Percentiles rank a stretch among this genome's conserved stretches.
These are phyloP conservation scores for Phytophthora boehmeriae DNA, from an alignment of 352 stramenopile genomes.

Conservation along the genomic window DNA sequence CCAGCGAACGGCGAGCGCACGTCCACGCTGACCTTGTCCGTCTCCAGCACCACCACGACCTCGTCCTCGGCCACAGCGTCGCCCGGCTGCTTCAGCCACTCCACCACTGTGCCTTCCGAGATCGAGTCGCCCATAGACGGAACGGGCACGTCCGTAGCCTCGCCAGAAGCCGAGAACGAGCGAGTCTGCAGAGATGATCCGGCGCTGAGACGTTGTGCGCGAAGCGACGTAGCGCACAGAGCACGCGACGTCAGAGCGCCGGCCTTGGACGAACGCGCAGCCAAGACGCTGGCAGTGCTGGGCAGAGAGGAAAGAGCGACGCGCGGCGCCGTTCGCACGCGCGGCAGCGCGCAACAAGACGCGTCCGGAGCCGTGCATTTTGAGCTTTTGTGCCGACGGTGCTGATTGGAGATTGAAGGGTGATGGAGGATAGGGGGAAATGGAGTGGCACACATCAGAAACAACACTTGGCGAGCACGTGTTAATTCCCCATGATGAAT, in stretches of 20 bases:
- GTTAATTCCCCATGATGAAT: no score
- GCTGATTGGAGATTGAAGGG: conserved; percentile 24
- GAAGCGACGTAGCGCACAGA: conserved; percentile 3
- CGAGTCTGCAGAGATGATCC: conserved; percentile 23
- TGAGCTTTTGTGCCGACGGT: conserved; percentile 22
- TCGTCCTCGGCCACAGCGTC: conserved; percentile 95
- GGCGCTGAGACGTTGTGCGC: conserved; percentile 3
- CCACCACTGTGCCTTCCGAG: conserved; percentile 97
- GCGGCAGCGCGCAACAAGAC: conserved; percentile 35
- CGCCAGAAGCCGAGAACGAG: conserved; percentile 41
- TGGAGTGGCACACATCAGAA: no score
- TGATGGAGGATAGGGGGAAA: background rate
- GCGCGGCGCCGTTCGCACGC: conserved; percentile 28
- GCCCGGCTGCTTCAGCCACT: conserved; percentile 94
- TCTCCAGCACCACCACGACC: conserved; percentile 98
- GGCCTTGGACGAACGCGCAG: conserved; percentile 15
- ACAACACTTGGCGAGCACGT: no score
- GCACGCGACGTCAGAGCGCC: conserved; percentile 5
- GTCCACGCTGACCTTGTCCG: conserved; percentile 97
- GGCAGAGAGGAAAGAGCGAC: conserved; percentile 26
- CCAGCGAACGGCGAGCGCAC: conserved; percentile 88
- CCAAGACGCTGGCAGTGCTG: conserved; percentile 14
- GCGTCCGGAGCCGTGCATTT: conserved; percentile 39
- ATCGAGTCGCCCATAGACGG: conserved; percentile 96
- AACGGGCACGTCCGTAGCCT: conserved; percentile 69